phyloP scores from a whole-genome alignment of 2,329 filamentous ascomycete species.

The Xylariaceae sp. region DNA sequence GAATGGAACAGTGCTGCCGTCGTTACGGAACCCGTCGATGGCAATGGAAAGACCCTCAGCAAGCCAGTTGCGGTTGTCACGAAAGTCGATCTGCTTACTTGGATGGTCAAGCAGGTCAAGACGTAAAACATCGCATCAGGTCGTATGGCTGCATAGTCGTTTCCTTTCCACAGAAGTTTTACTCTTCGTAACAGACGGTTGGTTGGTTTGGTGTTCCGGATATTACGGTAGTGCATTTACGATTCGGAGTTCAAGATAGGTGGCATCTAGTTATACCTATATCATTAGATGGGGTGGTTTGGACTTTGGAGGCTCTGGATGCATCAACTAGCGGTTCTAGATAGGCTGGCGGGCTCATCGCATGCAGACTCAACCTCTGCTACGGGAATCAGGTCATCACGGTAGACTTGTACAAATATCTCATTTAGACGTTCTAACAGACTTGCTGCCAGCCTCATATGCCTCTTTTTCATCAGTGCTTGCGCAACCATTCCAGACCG shows the following conservation, averaged over 20 bases:
- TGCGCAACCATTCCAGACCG: background rate
- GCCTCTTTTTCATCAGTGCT: too few species aligned
- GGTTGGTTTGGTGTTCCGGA: conserved; percentile 9
- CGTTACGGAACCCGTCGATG: conserved; percentile 71
- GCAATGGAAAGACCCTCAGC: conserved; percentile 47
- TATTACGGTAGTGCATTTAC: background rate
- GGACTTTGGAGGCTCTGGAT: conserved; percentile 7
- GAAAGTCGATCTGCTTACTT: conserved; percentile 91
- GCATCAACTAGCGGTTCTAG: conserved; percentile 24
- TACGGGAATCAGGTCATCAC: conserved; percentile 12
- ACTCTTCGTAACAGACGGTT: background rate
- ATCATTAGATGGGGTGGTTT: background rate
- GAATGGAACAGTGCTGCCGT: conserved; percentile 98
- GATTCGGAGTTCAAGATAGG: conserved; percentile 11
- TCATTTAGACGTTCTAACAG: background rate
- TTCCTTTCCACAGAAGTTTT: background rate
- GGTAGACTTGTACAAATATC: background rate
- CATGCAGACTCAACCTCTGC: conserved; percentile 35
- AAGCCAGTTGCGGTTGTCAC: conserved; percentile 90
- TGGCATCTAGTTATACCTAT: background rate
- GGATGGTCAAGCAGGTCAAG: conserved; percentile 69
- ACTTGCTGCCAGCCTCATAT: background rate
- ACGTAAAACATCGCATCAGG: conserved; percentile 4
- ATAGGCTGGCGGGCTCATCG: conserved; percentile 5
- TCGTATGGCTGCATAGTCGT: background rate